phyloP scores from a whole-genome alignment of 176 grass and related monocot species.

The Lolium multiflorum region DNA sequence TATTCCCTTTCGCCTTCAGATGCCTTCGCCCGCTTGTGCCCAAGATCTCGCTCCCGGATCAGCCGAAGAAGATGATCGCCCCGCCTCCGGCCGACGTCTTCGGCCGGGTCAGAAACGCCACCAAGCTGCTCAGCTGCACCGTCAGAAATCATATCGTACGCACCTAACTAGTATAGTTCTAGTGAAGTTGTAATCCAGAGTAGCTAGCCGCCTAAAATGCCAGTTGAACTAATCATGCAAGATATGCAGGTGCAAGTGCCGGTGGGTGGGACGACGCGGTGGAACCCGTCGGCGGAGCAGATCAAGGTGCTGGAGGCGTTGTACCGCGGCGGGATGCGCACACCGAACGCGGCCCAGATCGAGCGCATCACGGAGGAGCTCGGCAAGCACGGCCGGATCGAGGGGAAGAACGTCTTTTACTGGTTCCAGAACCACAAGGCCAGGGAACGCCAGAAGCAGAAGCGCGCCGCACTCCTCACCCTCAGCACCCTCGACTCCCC shows the following conservation, averaged over 20 bases:
- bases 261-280: constrained; percentile 63
- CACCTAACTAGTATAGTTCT: neutral
- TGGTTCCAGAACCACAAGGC: constrained; percentile 99
- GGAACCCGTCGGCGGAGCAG: constrained; percentile 90
- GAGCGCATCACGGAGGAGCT: constrained; percentile 88
- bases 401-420: constrained; percentile 99
- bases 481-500: constrained; percentile 49
- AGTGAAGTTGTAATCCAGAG: neutral
- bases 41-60: constrained; percentile 47
- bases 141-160: constrained; percentile 34
- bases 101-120: constrained; percentile 40
- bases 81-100: constrained; percentile 19
- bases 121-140: constrained; percentile 48
- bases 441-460: constrained; percentile 94
- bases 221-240: neutral
- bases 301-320: constrained; percentile 86
- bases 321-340: constrained; percentile 84
- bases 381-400: constrained; percentile 71
- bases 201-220: neutral
- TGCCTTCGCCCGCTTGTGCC: constrained; percentile 53
- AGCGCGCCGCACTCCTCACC: constrained; percentile 80
- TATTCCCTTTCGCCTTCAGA: constrained; percentile 29
- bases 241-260: constrained; percentile 54
- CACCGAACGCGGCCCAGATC: constrained; percentile 84
- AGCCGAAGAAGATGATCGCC: constrained; percentile 41